Conservation (phyloP, 768 basidiomycete genomes). For the Mycena albidolilacea region DNA sequence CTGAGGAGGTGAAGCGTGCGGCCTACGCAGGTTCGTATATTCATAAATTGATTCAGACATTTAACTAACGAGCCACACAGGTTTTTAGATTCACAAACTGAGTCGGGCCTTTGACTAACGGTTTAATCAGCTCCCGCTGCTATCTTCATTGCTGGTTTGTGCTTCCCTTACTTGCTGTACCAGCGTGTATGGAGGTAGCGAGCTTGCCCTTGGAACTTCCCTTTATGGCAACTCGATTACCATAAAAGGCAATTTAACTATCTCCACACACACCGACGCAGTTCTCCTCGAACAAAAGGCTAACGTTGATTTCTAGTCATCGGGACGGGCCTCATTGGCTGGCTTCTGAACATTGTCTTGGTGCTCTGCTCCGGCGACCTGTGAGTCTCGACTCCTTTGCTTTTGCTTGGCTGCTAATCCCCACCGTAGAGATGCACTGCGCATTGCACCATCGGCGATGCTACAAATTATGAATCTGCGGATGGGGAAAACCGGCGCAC, state of each 20-base stretch:
- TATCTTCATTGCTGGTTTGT: constrained; percentile 47
- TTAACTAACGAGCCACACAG: constrained; percentile 48
- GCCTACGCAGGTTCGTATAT: constrained; percentile 62
- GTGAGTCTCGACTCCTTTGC: constrained; percentile 52
- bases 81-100: constrained; percentile 47
- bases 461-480: constrained; percentile 84
- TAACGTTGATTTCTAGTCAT: constrained; percentile 59
- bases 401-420: constrained; percentile 6
- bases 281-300: too few species aligned
- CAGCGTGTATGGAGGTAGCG: too few species aligned
- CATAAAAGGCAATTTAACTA: too few species aligned
- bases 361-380: constrained; percentile 88
- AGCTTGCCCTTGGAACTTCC: not conserved
- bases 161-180: too few species aligned
- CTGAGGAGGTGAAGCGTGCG: constrained; percentile 85
- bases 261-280: too few species aligned
- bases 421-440: constrained; percentile 67
- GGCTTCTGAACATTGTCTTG: constrained; percentile 90
- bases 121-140: constrained; percentile 44
- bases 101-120: constrained; percentile 7
- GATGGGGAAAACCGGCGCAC: constrained; percentile 82
- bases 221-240: not conserved
- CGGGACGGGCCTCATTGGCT: constrained; percentile 84
- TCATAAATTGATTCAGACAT: too few species aligned
- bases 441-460: constrained; percentile 81